Base-by-base conservation (phyloP, 2,329 filamentous ascomycete species). In the Fusarium ambrosium region DNA sequence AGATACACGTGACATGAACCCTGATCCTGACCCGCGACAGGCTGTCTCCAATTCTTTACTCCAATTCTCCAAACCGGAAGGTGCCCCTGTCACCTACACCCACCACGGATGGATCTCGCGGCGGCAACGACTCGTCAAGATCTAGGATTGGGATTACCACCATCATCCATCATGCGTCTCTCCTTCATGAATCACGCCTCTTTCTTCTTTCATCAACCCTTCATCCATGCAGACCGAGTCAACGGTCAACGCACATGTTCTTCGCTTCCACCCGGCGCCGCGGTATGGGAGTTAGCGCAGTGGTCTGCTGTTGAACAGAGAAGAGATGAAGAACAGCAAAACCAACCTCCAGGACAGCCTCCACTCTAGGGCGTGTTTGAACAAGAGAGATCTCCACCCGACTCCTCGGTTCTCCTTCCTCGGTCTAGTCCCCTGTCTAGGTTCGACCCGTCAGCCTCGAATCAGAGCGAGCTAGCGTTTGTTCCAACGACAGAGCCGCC, bases 381-480 rank as follows among this genome's bases (percentile, higher is more conserved):
- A 53, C 48, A 32, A 11, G 55, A 11, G 55, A 58, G 59, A 51
- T 63, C 55, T 64, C 63, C 63, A 64, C 55, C 43, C 27, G 22
- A 51, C 72, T 62, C 72, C 56, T 68, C 65, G 62, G 62, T 70
- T 64, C 68, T 62, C 66, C 64, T 24, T 64, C 56, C 60, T 66
- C 45, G 39, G 65, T 66, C 59, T 68, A 64, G 66, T 72, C 65
- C 69, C 72, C 51, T 65, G 60, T 39, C 43, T 37, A 60, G 66
- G 75, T 62, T 58, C 18, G 66, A 29, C 32, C 58, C 71, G 73
- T 77, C 75, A 77, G 75, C 75, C 75, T 77, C 75, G 63, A 65
- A 68, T 75, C 63, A 69, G 41, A 24, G 32, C 20, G 14, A n/a
- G 34, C 22, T 60, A 60, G 58, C 24, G 58, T 48, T 22, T 43